These are phyloP conservation scores for Fusarium clavum DNA, from an alignment of 2,329 filamentous ascomycete species.

Conservation along the genomic window DNA sequence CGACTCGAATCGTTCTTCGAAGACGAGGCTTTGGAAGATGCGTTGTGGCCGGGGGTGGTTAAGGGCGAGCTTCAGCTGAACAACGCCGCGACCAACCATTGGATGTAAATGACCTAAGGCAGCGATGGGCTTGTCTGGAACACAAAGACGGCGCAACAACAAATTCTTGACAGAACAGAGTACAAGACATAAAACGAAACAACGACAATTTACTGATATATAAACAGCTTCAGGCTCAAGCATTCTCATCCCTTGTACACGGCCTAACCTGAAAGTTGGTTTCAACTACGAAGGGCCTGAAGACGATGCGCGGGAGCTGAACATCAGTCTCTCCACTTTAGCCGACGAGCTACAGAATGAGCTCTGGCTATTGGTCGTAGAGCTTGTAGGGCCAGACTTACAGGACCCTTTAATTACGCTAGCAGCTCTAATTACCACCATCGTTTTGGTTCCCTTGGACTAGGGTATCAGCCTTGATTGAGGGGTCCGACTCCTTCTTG, in stretches of 20 bases:
- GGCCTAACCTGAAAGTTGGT: constrained; percentile 16
- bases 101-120: constrained; percentile 21
- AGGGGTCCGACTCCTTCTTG: constrained; percentile 4
- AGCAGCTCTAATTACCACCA: constrained; percentile 31
- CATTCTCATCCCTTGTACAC: constrained; percentile 18
- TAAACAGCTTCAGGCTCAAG: constrained; percentile 4
- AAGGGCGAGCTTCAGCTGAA: constrained; percentile 33
- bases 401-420: constrained; percentile 40
- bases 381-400: constrained; percentile 34
- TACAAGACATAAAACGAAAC: not conserved
- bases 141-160: constrained; percentile 13
- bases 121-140: constrained; percentile 6
- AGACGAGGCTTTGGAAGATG: constrained; percentile 17
- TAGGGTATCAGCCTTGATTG: constrained; percentile 34
- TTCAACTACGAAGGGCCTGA: constrained; percentile 19
- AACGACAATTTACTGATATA: not conserved
- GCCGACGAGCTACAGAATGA: constrained; percentile 18
- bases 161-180: not conserved
- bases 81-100: constrained; percentile 20
- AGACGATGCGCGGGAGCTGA: constrained; percentile 28
- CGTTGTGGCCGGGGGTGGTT: constrained; percentile 23
- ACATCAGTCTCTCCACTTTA: constrained; percentile 22
- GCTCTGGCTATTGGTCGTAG: constrained; percentile 20
- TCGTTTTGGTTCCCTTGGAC: constrained; percentile 3
- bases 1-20: not conserved